Evolutionary conservation across 495 filamentous ascomycete genomes (phyloP), one percentile per base, ranked within the genome.

Genomic region (Platismatia glauca): DNA sequence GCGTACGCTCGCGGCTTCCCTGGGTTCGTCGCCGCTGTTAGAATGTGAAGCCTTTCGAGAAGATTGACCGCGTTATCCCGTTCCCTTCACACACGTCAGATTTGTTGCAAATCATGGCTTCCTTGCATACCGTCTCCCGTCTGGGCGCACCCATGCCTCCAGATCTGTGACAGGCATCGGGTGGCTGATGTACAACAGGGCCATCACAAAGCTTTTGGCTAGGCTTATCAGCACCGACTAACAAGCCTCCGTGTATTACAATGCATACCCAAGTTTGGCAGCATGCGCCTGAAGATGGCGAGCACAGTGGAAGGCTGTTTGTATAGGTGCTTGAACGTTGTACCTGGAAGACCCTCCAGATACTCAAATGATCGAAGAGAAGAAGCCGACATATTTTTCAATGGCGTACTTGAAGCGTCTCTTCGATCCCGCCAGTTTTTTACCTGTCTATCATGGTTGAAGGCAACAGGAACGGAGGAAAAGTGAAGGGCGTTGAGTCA

Each of bases 121-220:
- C 50, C 34, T 63, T 55, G 71, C 70, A 71, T 73, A 85, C 85
- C 79, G 82, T 69, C 83, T 86, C 70, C 86, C 87, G 55, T 87
- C 84, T 13, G 88, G 78, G 48, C 82, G 84, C 60, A 97, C 85
- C 90, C 92, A 96, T 27, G 82, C 72, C 66, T 97, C 90, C 57
- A 97, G 80, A 72, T 94, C 87, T 38, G 82, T 73, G 7, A 89
- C 80, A 3, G 82, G 82, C 62, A 97, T 78, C 13, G 93, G 89
- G 20, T 78, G 75, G 56, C 89, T 86, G 74, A 91, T 85, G 74
- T 95, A 98, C 3, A 98, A 83, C 63, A 98, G 81, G 20, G 88
- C 89, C 84, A 96, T 95, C 55, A 97, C 95, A 72, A 97, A 89
- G 46, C 84, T 87, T 81, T 98, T 97, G 69, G 94, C 94, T 92